A percentile compares a stretch with the other conserved stretches of the same genome.
Evolutionary conservation across 2,329 filamentous ascomycete species (phyloP).

Genomic region (Aspergillus puulaauensis): DNA sequence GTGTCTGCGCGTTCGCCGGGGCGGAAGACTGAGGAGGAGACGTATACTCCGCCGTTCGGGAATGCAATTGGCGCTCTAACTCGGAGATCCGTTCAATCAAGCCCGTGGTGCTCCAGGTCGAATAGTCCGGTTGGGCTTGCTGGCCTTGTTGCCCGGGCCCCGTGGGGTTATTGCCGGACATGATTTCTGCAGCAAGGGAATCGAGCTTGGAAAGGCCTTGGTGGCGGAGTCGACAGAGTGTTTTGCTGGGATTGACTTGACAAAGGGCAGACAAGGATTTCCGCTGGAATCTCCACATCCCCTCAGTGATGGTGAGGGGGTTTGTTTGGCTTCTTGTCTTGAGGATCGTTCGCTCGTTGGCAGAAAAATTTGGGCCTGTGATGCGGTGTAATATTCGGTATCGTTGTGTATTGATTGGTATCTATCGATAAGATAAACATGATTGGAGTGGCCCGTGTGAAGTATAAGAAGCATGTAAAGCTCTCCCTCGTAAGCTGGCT

Average conservation of each 20-base stretch:
- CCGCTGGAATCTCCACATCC: constrained; percentile 32
- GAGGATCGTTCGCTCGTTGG: background rate
- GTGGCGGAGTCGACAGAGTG: constrained; percentile 11
- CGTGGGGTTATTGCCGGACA: constrained; percentile 20
- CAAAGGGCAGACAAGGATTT: constrained; percentile 14
- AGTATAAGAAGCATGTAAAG: too few relatives aligned
- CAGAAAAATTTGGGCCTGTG: background rate
- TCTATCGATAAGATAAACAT: background rate
- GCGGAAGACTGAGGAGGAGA: constrained; percentile 13
- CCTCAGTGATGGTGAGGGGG: constrained; percentile 14
- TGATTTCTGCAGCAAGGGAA: constrained; percentile 18
- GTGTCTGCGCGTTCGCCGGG: background rate
- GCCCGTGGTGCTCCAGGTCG: constrained; percentile 65
- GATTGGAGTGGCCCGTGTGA: background rate
- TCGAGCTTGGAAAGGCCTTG: constrained; percentile 14
- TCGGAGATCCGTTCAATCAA: constrained; percentile 67
- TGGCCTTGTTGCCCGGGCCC: constrained; percentile 8
- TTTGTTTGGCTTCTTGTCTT: background rate
- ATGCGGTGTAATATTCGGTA: background rate
- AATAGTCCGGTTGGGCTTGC: constrained; percentile 50
- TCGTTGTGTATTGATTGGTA: background rate
- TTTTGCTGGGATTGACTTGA: constrained; percentile 6
- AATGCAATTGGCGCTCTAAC: constrained; percentile 65
- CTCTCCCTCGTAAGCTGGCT: too few relatives aligned
- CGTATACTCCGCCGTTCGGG: constrained; percentile 42